Base-by-base conservation (phyloP, 2,329 filamentous ascomycete genomes). In the Talaromyces sp. region DNA sequence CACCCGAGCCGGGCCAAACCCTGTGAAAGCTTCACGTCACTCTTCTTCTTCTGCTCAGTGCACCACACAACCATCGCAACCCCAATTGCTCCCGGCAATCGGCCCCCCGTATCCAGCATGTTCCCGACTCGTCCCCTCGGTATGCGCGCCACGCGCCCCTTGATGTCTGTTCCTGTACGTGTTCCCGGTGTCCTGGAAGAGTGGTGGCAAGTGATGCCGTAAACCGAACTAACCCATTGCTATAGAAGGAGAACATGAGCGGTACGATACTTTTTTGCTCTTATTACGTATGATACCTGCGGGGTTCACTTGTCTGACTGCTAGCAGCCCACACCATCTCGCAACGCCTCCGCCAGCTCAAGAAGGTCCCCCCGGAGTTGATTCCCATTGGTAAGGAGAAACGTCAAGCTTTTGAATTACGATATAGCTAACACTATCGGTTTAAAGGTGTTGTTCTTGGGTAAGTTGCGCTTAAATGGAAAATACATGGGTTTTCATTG, bases 351-450 rank as follows among this genome's bases (percentile, higher is more conserved):
- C 90, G 93, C 77, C 89, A 87, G 76, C 84, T 97, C 74, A 93
- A 90, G 85, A 88, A 88, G 81, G 89, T 98, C 75, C 95, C 95
- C 69, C 87, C 92, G 70, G 95, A 99, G 85, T 85, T 99, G 85
- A 87, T 93, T 70, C 95, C 95, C 74, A 89, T 99, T 71, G 93
- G 93, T 96, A 88, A 78, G 87, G 16, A 27, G 23, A 28, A 30
- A n/a, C 8, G 16, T 30, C 31, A 40, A 18, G 31, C 27, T 16
- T 12, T 27, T 18, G 2, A 1, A 47, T 23, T 47, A 7, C 10
- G 31, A 18, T 31, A 56, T 54, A 55, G 34, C 55, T 56, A 64
- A 64, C 40, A 23, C 50, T 34, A 2, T 28, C 40, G 34, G 64
- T n/a, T 31, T 56, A 65, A 68, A 95, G 92, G 90, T 78, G 81